A percentile compares a stretch with the other conserved stretches of the same genome.
Evolutionary conservation across 1,284 basidiomycete genomes (phyloP).

Genomic region (Coniophora puteana): DNA sequence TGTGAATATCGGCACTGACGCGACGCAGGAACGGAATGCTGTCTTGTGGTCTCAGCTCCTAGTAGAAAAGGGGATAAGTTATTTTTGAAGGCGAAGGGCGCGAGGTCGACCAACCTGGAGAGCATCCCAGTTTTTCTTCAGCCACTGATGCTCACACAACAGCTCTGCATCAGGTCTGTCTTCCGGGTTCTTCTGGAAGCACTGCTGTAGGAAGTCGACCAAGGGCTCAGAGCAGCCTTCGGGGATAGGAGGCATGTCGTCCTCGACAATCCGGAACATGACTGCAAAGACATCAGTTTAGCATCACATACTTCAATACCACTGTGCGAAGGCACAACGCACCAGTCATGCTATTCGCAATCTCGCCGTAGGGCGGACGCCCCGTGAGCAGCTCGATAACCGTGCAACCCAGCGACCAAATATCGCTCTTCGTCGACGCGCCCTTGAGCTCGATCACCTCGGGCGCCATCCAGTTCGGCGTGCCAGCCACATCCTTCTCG

Average conservation of each 20-base stretch:
- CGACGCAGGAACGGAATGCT: constrained; percentile 92
- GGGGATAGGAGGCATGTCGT: constrained; percentile 83
- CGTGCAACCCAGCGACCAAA: constrained; percentile 95
- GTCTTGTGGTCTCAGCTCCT: constrained; percentile 86
- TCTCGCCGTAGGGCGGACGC: constrained; percentile 85
- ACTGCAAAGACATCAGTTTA: constrained; percentile 41
- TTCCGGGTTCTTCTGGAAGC: constrained; percentile 86
- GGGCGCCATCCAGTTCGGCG: constrained; percentile 98
- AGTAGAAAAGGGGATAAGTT: constrained; percentile 9
- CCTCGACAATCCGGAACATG: constrained; percentile 96
- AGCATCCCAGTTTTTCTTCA: constrained; percentile 74
- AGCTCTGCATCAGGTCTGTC: constrained; percentile 78
- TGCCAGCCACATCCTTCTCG: constrained; percentile 88
- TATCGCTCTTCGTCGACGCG: constrained; percentile 71
- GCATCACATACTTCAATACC: constrained; percentile 6
- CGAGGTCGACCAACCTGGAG: constrained; percentile 56
- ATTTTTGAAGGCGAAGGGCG: constrained; percentile 1
- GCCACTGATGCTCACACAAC: constrained; percentile 89
- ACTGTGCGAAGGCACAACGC: constrained; percentile 15
- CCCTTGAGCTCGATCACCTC: constrained; percentile 88
- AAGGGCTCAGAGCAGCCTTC: constrained; percentile 72
- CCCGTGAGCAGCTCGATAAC: constrained; percentile 93
- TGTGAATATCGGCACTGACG: constrained; percentile 81
- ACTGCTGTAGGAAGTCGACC: constrained; percentile 74
- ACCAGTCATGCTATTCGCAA: constrained; percentile 85